These are phyloP conservation scores for Aspergillus heteromorphus DNA, from an alignment of 495 filamentous ascomycete species.

Conservation along the genomic window DNA sequence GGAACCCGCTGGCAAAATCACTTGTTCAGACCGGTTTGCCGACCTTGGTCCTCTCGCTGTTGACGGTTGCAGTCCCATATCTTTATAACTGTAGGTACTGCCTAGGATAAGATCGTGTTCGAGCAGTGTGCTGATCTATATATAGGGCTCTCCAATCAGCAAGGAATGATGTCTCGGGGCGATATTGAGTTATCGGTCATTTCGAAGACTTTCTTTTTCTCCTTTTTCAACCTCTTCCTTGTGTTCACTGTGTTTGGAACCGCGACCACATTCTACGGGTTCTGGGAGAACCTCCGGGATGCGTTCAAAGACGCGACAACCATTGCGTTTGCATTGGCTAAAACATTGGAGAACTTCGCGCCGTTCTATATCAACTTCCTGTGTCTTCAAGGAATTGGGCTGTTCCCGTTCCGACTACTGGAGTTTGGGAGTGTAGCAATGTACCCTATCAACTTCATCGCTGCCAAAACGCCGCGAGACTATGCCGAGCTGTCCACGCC, in stretches of 20 bases:
- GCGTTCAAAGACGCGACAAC: slow-evolving; percentile 70
- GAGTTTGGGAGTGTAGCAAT: slow-evolving; percentile 81
- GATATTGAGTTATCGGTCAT: slow-evolving; percentile 94
- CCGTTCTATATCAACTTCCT: slow-evolving; percentile 94
- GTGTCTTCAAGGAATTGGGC: slow-evolving; percentile 82
- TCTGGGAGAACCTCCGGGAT: slow-evolving; percentile 65
- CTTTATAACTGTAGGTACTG: slow-evolving; percentile 73
- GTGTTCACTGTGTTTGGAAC: slow-evolving; percentile 90
- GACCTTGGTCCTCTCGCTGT: slow-evolving; percentile 72
- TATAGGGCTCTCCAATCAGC: slow-evolving; percentile 68
- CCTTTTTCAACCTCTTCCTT: slow-evolving; percentile 97
- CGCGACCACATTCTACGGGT: slow-evolving; percentile 60
- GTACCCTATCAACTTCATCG: slow-evolving; percentile 73
- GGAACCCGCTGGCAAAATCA: slow-evolving; percentile 62
- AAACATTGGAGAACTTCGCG: slow-evolving; percentile 63
- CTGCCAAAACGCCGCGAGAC: slow-evolving; percentile 86
- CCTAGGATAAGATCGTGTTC: background rate
- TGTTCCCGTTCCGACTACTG: slow-evolving; percentile 89
- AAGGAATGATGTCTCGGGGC: slow-evolving; percentile 91
- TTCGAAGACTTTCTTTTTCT: slow-evolving; percentile 99
- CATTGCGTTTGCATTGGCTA: slow-evolving; percentile 70
- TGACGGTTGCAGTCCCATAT: slow-evolving; percentile 87
- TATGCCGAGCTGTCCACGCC: slow-evolving; percentile 79
- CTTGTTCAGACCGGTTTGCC: slow-evolving; percentile 85
- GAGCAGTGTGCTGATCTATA: background rate